phyloP scores from a whole-genome alignment of 805 yeast genomes.

The Starmerella floricola region DNA sequence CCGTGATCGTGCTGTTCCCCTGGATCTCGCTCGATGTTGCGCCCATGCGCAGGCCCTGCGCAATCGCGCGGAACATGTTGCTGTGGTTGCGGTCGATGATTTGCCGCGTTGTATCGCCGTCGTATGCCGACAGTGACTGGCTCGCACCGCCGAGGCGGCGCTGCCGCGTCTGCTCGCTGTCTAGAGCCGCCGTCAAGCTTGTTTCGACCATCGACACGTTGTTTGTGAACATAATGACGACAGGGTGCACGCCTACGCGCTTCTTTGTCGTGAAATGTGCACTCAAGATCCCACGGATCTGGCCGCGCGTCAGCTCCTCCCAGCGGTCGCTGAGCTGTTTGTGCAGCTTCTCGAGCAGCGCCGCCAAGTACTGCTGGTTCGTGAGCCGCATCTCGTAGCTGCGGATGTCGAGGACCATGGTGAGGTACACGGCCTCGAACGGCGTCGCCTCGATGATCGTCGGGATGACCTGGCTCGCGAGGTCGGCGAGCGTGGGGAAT shows the following conservation, averaged over 20 bases:
- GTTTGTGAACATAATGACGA: constrained; percentile 38
- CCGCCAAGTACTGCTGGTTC: constrained; percentile 52
- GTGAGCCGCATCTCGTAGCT: constrained; percentile 33
- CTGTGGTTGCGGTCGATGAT: constrained; percentile 15
- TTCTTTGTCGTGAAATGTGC: constrained; percentile 29
- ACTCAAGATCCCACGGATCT: constrained; percentile 37
- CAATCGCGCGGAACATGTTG: constrained; percentile 22
- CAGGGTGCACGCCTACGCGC: constrained; percentile 34
- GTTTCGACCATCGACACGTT: constrained; percentile 21
- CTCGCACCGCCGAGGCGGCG: not conserved
- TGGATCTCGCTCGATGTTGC: constrained; percentile 9
- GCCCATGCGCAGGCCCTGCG: constrained; percentile 22
- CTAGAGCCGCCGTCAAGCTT: constrained; percentile 9
- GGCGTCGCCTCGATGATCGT: constrained; percentile 29
- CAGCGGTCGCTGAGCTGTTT: constrained; percentile 44
- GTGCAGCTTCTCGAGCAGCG: constrained; percentile 39
- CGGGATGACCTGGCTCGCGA: not conserved
- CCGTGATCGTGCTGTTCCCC: not conserved
- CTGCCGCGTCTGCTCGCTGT: constrained; percentile 1
- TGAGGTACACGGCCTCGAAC: constrained; percentile 35
- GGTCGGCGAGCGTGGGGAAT: constrained; percentile 6
- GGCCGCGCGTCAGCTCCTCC: constrained; percentile 47
- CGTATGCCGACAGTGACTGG: not conserved
- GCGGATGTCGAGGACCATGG: constrained; percentile 35
- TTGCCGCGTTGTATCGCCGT: constrained; percentile 13